Evolutionary conservation across 441 rosid genomes (phyloP).

Genomic region (Arabidopsis hybrid): DNA sequence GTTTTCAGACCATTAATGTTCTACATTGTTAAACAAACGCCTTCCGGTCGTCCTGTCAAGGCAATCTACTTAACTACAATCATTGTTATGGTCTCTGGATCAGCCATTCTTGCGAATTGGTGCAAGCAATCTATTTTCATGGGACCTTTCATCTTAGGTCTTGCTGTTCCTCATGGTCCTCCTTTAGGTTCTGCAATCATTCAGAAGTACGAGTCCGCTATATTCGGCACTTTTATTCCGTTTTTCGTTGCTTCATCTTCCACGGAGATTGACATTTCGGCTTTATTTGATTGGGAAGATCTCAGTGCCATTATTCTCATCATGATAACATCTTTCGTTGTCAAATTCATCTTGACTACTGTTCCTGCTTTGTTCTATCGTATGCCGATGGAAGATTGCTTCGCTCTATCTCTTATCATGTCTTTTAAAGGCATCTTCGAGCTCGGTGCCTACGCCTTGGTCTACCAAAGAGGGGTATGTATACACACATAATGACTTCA

Average conservation of each 20-base stretch:
- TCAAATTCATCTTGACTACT: conserved; percentile 39
- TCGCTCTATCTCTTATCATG: conserved; percentile 51
- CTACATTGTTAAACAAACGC: conserved; percentile 48
- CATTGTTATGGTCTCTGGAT: conserved; percentile 39
- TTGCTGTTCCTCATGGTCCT: conserved; percentile 41
- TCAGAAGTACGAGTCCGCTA: conserved; percentile 38
- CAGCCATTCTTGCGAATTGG: not conserved
- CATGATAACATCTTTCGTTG: not conserved
- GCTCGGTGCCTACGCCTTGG: conserved; percentile 43
- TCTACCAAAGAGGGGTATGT: conserved; percentile 44
- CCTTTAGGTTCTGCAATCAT: conserved; percentile 43
- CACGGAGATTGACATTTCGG: conserved; percentile 30
- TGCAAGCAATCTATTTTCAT: conserved; percentile 34
- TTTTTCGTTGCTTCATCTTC: conserved; percentile 32
- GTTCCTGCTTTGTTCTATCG: conserved; percentile 44
- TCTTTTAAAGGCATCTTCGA: conserved; percentile 55
- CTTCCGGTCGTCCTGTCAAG: conserved; percentile 52
- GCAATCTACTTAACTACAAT: not conserved
- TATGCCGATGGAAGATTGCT: conserved; percentile 51
- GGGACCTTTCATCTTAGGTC: conserved; percentile 48
- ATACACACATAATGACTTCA: not conserved
- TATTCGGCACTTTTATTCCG: conserved; percentile 41
- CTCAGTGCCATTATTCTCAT: not conserved
- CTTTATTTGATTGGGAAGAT: conserved; percentile 13
- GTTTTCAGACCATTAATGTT: conserved; percentile 53